Evolutionary conservation across 495 filamentous ascomycete genomes (phyloP), one percentile per base, ranked within the genome.

Genomic region (Penicillium goetzii): DNA sequence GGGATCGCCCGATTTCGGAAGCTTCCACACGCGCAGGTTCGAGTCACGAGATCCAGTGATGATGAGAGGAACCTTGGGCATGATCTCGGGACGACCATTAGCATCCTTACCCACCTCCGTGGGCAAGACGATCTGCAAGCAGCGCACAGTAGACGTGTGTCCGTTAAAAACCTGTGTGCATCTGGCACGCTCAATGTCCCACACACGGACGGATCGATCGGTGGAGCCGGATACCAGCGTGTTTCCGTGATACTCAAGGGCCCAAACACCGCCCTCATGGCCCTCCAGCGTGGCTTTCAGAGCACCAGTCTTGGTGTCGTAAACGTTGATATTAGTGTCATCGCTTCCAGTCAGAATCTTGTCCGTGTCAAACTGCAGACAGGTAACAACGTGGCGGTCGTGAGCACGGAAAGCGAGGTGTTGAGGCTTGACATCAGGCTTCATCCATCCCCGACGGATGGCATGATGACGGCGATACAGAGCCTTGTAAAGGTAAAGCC

Each of bases 341-440:
- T 99, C 95, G 67, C 93, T 97, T 32, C 95, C 95, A 12, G 96
- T 99, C 61, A 99, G 81, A 59, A 99, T 97, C 76, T 98, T 98
- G 78, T 98, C 95, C 32, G 91, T 89, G 68, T 99, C 95, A 67
- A 99, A 98, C 68, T 98, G 93, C 56, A 99, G 83, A 68, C 95
- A 99, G 9, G 95, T 99, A 21, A 99, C 96, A 51, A 99, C 95
- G 77, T 98, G 93, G 5, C 93, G 87, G 59, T 94, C 92, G 69
- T 99, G 95, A 6, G 96, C 95, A 4, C 92, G 88, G 77, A 99
- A 98, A 14, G 96, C 96, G 33, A 98, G 89, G 69, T 99, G 95
- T 61, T 88, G 86, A n/a, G 96, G 95, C 67, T 91, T 90, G 26
- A 92, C 85, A 56, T 91, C 87, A 2, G 89, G 86, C 49, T 85